These are phyloP conservation scores for Chamaenerion angustifolium DNA, from an alignment of 345 rosid species.

Conservation along the genomic window DNA sequence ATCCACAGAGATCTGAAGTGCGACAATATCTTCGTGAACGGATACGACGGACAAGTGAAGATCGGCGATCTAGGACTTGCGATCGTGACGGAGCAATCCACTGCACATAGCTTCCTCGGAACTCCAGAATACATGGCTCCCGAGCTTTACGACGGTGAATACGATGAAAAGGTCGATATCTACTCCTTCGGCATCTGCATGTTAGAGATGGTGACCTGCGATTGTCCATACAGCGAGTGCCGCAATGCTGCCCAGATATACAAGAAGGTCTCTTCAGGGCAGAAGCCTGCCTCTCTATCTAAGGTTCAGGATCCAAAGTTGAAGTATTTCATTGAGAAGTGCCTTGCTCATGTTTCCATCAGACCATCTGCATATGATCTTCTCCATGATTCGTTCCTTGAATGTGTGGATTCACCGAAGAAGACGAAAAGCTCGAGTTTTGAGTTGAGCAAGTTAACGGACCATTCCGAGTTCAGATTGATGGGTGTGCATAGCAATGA, in stretches of 20 bases:
- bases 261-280: conserved; percentile 63
- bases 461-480: conserved; percentile 38
- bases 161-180: conserved; percentile 70
- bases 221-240: conserved; percentile 75
- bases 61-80: conserved; percentile 88
- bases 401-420: conserved; percentile 28
- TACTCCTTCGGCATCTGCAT: conserved; percentile 85
- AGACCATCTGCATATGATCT: conserved; percentile 64
- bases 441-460: conserved; percentile 37
- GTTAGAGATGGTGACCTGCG: conserved; percentile 72
- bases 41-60: conserved; percentile 75
- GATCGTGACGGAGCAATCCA: conserved; percentile 63
- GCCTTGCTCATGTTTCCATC: conserved; percentile 55
- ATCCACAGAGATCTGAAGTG: conserved; percentile 86
- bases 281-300: conserved; percentile 62
- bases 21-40: conserved; percentile 74
- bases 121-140: conserved; percentile 98
- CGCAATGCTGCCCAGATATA: conserved; percentile 63
- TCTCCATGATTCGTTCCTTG: conserved; percentile 63
- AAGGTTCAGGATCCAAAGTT: conserved; percentile 58
- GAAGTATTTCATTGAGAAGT: conserved; percentile 73
- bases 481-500: conserved; percentile 36
- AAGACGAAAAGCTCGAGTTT: conserved; percentile 13
- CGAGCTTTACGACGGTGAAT: conserved; percentile 79
- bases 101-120: conserved; percentile 70